Evolutionary conservation across 768 basidiomycete species (phyloP).

Genomic region (Mycena amicta): DNA sequence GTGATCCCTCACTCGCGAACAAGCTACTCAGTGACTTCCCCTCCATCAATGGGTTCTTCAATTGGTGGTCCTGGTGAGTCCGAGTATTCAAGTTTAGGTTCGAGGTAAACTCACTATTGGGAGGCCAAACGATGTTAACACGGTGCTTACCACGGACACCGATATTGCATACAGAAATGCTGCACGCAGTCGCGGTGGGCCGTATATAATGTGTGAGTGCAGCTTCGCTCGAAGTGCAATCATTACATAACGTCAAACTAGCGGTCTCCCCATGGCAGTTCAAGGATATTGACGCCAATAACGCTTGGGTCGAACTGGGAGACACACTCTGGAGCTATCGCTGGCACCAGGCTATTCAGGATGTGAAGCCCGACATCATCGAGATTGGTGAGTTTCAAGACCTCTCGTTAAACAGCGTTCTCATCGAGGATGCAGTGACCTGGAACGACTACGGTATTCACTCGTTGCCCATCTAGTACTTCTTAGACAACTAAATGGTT

Average conservation of each 20-base stretch:
- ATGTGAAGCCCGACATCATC: slow-evolving; percentile 28
- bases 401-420: background rate
- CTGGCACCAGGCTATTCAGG: slow-evolving; percentile 29
- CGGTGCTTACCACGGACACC: slow-evolving; percentile 26
- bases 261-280: slow-evolving; percentile 32
- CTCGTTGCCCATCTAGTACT: slow-evolving; percentile 22
- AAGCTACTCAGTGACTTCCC: slow-evolving; percentile 27
- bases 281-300: slow-evolving; percentile 25
- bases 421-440: slow-evolving; percentile 6
- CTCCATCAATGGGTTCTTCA: slow-evolving; percentile 35
- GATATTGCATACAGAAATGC: slow-evolving; percentile 31
- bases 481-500: slow-evolving; percentile 28
- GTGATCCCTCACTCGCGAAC: slow-evolving; percentile 25
- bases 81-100: no score
- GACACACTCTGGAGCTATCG: slow-evolving; percentile 32
- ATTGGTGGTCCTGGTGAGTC: slow-evolving; percentile 37
- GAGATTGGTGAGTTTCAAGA: slow-evolving; percentile 18
- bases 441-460: slow-evolving; percentile 27
- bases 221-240: no score
- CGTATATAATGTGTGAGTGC: slow-evolving; percentile 32
- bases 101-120: no score
- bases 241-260: slow-evolving; percentile 11
- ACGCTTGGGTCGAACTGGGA: slow-evolving; percentile 28
- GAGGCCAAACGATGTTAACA: slow-evolving; percentile 26
- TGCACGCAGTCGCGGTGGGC: slow-evolving; percentile 23